phyloP scores from a whole-genome alignment of 1,139 yeast genomes.

The Taphrina pruni region DNA sequence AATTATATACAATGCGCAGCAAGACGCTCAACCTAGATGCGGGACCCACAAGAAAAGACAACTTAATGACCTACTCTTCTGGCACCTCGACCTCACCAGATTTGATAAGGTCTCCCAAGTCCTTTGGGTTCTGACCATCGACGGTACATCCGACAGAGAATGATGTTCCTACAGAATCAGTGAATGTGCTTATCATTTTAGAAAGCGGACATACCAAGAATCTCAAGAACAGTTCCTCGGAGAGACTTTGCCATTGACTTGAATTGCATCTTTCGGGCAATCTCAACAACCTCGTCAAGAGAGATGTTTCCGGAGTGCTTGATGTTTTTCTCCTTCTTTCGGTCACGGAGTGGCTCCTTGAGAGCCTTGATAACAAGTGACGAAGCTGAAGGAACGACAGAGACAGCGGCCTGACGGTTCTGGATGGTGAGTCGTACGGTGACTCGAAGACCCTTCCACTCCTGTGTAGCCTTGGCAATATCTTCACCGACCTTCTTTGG shows the following conservation, averaged over 20 bases:
- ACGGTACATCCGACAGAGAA: slow-evolving; percentile 61
- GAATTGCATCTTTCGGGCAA: slow-evolving; percentile 97
- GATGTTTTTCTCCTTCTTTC: slow-evolving; percentile 99
- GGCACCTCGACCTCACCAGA: slow-evolving; percentile 43
- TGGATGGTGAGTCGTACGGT: slow-evolving; percentile 98
- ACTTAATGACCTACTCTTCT: slow-evolving; percentile 19
- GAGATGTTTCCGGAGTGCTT: slow-evolving; percentile 99
- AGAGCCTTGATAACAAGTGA: slow-evolving; percentile 98
- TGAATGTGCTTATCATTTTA: slow-evolving; percentile 62
- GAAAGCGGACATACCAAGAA: slow-evolving; percentile 70
- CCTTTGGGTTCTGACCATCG: slow-evolving; percentile 99
- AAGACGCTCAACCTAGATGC: not conserved
- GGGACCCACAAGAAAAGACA: not conserved
- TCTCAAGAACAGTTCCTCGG: slow-evolving; percentile 97
- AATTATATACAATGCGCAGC: not conserved
- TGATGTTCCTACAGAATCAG: slow-evolving; percentile 37
- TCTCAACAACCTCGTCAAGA: slow-evolving; percentile 93
- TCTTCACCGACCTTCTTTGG: slow-evolving; percentile 99
- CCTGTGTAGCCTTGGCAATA: slow-evolving; percentile 99
- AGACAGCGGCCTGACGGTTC: slow-evolving; percentile 99
- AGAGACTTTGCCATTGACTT: slow-evolving; percentile 98
- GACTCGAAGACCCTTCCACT: slow-evolving; percentile 89
- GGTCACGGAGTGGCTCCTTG: slow-evolving; percentile 99
- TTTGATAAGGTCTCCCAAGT: slow-evolving; percentile 57
- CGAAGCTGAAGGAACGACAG: slow-evolving; percentile 99